Evolutionary conservation across 345 rosid species (phyloP), one percentile per base, ranked within the genome.

Genomic region (Sonneratia caseolaris): DNA sequence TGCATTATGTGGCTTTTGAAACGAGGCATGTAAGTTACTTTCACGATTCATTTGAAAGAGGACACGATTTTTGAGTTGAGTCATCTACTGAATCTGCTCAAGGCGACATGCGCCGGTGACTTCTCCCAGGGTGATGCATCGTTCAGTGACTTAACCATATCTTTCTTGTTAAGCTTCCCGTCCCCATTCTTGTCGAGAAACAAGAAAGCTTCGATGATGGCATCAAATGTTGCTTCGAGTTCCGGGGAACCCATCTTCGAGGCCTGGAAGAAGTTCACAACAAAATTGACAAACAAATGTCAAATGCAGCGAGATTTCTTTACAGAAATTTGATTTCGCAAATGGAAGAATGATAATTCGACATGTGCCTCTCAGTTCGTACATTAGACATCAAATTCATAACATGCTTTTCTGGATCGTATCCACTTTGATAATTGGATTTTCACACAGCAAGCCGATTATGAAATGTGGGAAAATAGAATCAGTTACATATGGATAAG

Each of bases 111-210:
- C 21, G 81, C 80, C 38, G 97, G 94, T 45, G 97, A 89, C 81
- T 72, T 85, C 82, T 93, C 96, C 84, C 79, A 27, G 0, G 90
- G 92, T 74, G 78, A 86, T 70, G 84, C 79, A 61, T 88, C 97
- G 35, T 89, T 87, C 79, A 91, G 38, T 64, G 96, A 88, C 72
- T 84, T 86, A 35, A 82, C 68, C 80, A 91, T 70, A 71, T 93
- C 97, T 73, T 81, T 83, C 81, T 86, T 91, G 79, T 88, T 89
- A 66, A 93, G 66, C 79, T 81, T 88, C 49, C 96, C 98, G 40
- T 88, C 83, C 22, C 90, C 92, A 72, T 93, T 88, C 80, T 87
- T 91, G 49, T 91, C 94, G 22, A 89, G 84, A 76, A 93, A 93
- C 79, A 88, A 79, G 81, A 93, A 91, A 74, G 90, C 92, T 78